These are phyloP conservation scores for Metrosideros polymorpha DNA, from an alignment of 441 rosid genomes.

Conservation along the genomic window DNA sequence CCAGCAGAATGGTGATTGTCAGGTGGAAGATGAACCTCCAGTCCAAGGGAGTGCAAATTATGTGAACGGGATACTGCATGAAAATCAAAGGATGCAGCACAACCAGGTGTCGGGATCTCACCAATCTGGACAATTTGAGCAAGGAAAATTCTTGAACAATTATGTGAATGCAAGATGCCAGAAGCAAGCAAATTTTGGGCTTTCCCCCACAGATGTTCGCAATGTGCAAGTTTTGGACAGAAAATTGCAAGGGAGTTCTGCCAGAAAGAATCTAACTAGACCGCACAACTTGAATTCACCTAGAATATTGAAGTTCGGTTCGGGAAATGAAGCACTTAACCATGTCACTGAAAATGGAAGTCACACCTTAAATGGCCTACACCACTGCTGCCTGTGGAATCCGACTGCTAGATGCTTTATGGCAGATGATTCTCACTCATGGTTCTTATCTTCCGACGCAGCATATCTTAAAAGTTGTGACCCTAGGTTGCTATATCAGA, in stretches of 20 bases:
- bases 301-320: conserved; percentile 39
- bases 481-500: conserved; percentile 24
- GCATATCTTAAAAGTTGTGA: conserved; percentile 23
- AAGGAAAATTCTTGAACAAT: conserved; percentile 28
- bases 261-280: conserved; percentile 64
- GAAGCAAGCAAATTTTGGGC: conserved; percentile 17
- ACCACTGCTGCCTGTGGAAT: conserved; percentile 18
- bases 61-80: conserved; percentile 15
- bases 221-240: conserved; percentile 24
- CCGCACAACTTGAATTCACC: conserved; percentile 39
- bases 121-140: conserved; percentile 33
- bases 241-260: conserved; percentile 32
- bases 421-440: conserved; percentile 25
- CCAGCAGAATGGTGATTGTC: conserved; percentile 37
- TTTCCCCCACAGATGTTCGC: conserved; percentile 13
- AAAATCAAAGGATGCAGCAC: conserved; percentile 32
- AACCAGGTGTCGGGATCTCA: conserved; percentile 29
- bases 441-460: conserved; percentile 21
- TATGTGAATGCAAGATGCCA: conserved; percentile 23
- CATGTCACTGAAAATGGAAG: conserved; percentile 31
- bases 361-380: conserved; percentile 22
- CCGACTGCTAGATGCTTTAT: conserved; percentile 22
- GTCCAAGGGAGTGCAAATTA: conserved; percentile 23
- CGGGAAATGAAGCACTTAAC: conserved; percentile 30
- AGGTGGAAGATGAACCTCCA: conserved; percentile 30